Evolutionary conservation across 2,329 filamentous ascomycete genomes (phyloP).

Genomic region (Pyrenophora seminiperda): DNA sequence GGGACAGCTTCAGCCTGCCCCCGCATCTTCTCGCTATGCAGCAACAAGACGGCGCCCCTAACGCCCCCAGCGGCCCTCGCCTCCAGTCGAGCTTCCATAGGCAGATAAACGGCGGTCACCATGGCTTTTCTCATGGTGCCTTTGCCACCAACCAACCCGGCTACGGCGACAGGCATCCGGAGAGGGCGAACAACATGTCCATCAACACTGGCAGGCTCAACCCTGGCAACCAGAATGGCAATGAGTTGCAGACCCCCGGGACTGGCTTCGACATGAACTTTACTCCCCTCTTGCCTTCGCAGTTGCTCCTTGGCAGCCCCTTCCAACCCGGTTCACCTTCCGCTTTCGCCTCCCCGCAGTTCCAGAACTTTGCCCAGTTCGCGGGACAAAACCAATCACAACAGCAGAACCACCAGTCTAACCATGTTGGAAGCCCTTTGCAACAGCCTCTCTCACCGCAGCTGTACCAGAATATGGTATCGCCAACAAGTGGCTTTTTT

Average conservation of each 20-base stretch:
- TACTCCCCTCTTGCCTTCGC: conserved; percentile 90
- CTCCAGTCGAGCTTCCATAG: conserved; percentile 73
- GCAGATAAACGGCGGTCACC: conserved; percentile 69
- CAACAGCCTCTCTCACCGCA: conserved; percentile 75
- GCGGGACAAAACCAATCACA: conserved; percentile 61
- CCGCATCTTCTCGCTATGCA: conserved; percentile 91
- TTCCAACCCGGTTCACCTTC: conserved; percentile 95
- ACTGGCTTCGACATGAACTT: conserved; percentile 98
- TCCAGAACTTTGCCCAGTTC: conserved; percentile 80
- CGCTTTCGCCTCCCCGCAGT: conserved; percentile 88
- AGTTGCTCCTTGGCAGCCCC: conserved; percentile 91
- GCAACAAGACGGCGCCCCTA: conserved; percentile 72
- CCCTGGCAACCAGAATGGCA: conserved; percentile 60
- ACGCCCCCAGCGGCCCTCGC: conserved; percentile 62
- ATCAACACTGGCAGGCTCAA: conserved; percentile 83
- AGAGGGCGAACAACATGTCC: conserved; percentile 82
- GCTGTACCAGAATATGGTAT: conserved; percentile 83
- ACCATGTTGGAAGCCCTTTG: conserved; percentile 73
- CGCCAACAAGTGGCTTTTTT: conserved; percentile 81
- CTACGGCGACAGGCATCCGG: conserved; percentile 84
- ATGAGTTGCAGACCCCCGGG: conserved; percentile 83
- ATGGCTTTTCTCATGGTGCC: conserved; percentile 89
- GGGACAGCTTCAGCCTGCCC: conserved; percentile 83
- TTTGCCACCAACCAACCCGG: conserved; percentile 83
- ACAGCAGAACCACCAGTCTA: conserved; percentile 62